These are phyloP conservation scores for Elymus sibiricus DNA, from an alignment of 176 grass and related monocot species.

Conservation along the genomic window DNA sequence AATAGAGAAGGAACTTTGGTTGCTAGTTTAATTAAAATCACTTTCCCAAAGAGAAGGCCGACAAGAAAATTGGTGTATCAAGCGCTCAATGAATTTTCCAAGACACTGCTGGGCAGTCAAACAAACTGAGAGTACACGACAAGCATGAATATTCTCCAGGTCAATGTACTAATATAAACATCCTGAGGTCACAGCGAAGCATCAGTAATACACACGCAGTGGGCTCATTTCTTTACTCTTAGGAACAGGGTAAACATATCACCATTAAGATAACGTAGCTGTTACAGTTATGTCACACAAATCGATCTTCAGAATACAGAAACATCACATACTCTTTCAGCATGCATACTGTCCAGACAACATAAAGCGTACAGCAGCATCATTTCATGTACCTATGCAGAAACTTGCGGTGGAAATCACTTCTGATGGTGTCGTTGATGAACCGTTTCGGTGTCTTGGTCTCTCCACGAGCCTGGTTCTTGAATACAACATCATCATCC, in stretches of 20 bases:
- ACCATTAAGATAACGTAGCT: neutral
- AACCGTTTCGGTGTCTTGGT: conserved; percentile 85
- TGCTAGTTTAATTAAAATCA: neutral
- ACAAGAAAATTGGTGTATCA: neutral
- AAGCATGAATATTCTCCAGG: neutral
- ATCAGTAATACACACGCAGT: neutral
- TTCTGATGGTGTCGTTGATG: conserved; percentile 95
- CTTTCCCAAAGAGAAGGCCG: neutral
- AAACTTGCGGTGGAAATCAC: conserved; percentile 95
- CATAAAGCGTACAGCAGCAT: neutral
- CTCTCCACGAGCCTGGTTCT: conserved; percentile 91
- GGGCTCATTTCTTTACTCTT: neutral
- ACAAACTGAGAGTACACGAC: neutral
- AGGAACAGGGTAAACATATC: neutral
- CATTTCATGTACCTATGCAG: conserved; percentile 98
- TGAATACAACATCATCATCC: conserved; percentile 95
- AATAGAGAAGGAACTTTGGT: neutral
- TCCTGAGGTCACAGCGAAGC: neutral
- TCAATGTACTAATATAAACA: neutral
- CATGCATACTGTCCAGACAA: neutral
- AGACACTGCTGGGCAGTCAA: neutral
- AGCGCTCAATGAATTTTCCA: neutral
- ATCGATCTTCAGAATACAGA: neutral
- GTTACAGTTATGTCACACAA: conserved; percentile 18
- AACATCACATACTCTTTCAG: neutral